phyloP scores from a whole-genome alignment of 1,284 basidiomycete species.

The Athelia psychrophila region DNA sequence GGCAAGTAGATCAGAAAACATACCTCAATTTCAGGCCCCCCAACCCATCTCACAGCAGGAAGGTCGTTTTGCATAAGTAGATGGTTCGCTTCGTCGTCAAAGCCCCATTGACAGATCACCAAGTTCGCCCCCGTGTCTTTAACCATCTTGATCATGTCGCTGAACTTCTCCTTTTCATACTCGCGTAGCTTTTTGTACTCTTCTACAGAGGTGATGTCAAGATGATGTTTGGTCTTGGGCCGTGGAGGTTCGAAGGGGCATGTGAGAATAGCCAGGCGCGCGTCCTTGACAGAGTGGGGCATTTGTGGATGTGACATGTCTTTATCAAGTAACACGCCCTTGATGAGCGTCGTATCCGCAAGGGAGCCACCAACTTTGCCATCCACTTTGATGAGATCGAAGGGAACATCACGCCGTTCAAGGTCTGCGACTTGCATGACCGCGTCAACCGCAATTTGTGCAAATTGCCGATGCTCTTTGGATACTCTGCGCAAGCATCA shows the following conservation, averaged over 20 bases:
- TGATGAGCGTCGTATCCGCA: constrained; percentile 90
- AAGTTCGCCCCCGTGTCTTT: constrained; percentile 98
- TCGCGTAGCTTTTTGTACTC: constrained; percentile 95
- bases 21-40: constrained; percentile 98
- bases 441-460: constrained; percentile 96
- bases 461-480: constrained; percentile 93
- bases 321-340: constrained; percentile 97
- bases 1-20: constrained; percentile 10
- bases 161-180: constrained; percentile 96
- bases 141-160: constrained; percentile 95
- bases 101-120: constrained; percentile 99
- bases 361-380: constrained; percentile 98
- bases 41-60: constrained; percentile 99
- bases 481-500: constrained; percentile 69
- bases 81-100: constrained; percentile 99
- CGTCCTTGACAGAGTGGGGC: constrained; percentile 87
- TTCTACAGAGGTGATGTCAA: constrained; percentile 97
- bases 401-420: constrained; percentile 92
- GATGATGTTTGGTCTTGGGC: constrained; percentile 99
- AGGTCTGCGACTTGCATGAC: constrained; percentile 96
- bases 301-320: constrained; percentile 99
- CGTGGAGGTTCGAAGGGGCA: constrained; percentile 99
- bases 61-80: constrained; percentile 96
- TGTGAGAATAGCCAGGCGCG: constrained; percentile 94
- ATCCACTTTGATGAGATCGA: constrained; percentile 99